Evolutionary conservation across 257 asterid genomes (phyloP).

Genomic region (Schizonepeta tenuifolia): DNA sequence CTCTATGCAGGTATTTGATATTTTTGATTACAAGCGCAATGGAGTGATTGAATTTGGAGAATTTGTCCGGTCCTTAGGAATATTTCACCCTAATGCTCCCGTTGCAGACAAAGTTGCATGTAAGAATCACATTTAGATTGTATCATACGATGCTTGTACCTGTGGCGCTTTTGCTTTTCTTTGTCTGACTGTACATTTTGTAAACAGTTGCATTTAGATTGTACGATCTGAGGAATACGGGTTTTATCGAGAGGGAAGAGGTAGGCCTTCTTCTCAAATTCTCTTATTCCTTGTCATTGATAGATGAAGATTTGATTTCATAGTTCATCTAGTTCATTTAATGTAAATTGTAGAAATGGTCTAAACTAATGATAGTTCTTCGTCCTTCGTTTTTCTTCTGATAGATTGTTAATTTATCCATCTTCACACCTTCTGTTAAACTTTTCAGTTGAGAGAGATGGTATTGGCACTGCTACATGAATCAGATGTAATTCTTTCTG

Average conservation of each 20-base stretch:
- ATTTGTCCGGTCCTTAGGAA: constrained; percentile 75
- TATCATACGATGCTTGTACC: not conserved
- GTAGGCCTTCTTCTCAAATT: constrained; percentile 30
- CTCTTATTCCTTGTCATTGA: not conserved
- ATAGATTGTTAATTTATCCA: too few species aligned
- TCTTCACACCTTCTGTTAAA: constrained; percentile 4
- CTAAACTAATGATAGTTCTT: not conserved
- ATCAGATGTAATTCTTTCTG: constrained; percentile 82
- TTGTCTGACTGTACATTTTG: constrained; percentile 12
- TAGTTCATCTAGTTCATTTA: not conserved
- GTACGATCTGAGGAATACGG: constrained; percentile 82
- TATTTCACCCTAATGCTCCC: constrained; percentile 83
- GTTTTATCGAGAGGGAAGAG: constrained; percentile 83
- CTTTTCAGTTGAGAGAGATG: constrained; percentile 81
- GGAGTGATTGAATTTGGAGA: constrained; percentile 95
- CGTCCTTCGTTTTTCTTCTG: not conserved
- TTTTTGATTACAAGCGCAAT: constrained; percentile 73
- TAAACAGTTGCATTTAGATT: constrained; percentile 79
- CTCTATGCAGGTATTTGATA: constrained; percentile 64
- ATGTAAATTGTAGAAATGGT: not conserved
- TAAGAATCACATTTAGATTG: constrained; percentile 38
- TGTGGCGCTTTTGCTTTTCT: not conserved
- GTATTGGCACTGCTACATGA: constrained; percentile 84
- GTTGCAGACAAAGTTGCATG: constrained; percentile 65
- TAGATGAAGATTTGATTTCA: not conserved